Conservation (phyloP, 768 basidiomycete genomes). For the Rhizopogon salebrosus region DNA sequence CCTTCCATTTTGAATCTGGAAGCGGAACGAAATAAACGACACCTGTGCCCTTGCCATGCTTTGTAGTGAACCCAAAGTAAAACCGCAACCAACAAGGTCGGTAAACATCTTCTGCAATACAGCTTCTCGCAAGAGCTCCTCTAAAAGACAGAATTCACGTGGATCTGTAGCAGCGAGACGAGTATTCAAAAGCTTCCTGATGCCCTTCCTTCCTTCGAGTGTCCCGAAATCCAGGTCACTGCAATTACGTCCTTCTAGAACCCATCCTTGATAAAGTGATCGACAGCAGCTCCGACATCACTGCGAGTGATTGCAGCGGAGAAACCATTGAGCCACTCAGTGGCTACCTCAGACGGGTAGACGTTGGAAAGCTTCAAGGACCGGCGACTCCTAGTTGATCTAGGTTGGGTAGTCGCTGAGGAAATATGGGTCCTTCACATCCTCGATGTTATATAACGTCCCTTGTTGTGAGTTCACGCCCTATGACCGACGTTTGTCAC, state of each 20-base stretch:
- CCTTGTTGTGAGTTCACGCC: too few species aligned
- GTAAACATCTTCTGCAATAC: constrained; percentile 38
- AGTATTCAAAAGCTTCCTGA: constrained; percentile 35
- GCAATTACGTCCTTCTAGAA: constrained; percentile 52
- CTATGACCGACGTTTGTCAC: too few species aligned
- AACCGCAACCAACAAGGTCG: constrained; percentile 55
- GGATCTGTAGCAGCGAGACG: constrained; percentile 27
- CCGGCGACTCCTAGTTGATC: constrained; percentile 19
- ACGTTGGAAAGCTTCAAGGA: constrained; percentile 12
- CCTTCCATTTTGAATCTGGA: constrained; percentile 47
- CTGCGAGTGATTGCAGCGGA: constrained; percentile 15
- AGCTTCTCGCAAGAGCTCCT: constrained; percentile 20
- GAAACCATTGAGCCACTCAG: constrained; percentile 20
- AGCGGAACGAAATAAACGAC: constrained; percentile 49
- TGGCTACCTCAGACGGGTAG: constrained; percentile 18
- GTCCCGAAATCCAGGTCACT: constrained; percentile 53
- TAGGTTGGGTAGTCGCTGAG: constrained; percentile 26
- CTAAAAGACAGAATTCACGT: constrained; percentile 13
- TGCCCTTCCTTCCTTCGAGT: constrained; percentile 33
- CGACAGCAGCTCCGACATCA: constrained; percentile 12
- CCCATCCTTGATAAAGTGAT: constrained; percentile 25
- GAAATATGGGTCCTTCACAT: too few species aligned
- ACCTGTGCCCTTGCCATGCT: constrained; percentile 45
- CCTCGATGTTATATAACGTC: too few species aligned
- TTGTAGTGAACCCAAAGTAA: constrained; percentile 50